Conservation (phyloP, 805 yeast species). For the Lachancea waltii region DNA sequence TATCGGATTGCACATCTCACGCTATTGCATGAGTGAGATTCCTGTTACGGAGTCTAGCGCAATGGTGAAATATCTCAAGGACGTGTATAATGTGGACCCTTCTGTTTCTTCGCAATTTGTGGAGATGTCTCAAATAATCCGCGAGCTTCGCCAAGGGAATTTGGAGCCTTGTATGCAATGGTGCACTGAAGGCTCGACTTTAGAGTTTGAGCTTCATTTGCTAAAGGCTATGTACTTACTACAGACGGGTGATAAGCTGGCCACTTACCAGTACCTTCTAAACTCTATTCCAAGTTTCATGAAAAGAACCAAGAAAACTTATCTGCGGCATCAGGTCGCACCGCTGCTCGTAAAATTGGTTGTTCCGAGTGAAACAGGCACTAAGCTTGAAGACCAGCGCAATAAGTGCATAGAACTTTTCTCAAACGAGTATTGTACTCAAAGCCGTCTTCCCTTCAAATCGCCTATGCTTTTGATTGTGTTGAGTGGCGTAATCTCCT, state of each 20-base stretch:
- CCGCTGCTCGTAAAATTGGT: slow-evolving; percentile 37
- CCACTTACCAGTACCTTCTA: slow-evolving; percentile 42
- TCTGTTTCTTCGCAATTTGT: slow-evolving; percentile 34
- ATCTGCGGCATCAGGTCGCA: slow-evolving; percentile 36
- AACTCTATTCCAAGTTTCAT: slow-evolving; percentile 24
- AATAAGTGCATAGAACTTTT: slow-evolving; percentile 31
- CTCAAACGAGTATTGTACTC: slow-evolving; percentile 44
- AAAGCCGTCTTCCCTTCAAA: slow-evolving; percentile 43
- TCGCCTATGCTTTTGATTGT: slow-evolving; percentile 47
- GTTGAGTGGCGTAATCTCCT: slow-evolving; percentile 46
- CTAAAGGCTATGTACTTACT: slow-evolving; percentile 19
- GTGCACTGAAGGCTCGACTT: slow-evolving; percentile 32
- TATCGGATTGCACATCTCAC: slow-evolving; percentile 39
- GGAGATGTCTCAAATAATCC: slow-evolving; percentile 38
- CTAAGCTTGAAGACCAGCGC: slow-evolving; percentile 17
- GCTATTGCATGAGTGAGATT: slow-evolving; percentile 39
- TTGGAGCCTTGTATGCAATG: slow-evolving; percentile 44
- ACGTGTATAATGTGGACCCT: slow-evolving; percentile 26
- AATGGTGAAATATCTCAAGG: slow-evolving; percentile 28
- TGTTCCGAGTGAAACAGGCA: slow-evolving; percentile 16
- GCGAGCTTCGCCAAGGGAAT: slow-evolving; percentile 33
- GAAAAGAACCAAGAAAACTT: slow-evolving; percentile 35
- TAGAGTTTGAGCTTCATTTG: slow-evolving; percentile 24
- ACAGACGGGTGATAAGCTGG: slow-evolving; percentile 15
- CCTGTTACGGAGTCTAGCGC: slow-evolving; percentile 27